Evolutionary conservation across 176 grass and related monocot species (phyloP), one percentile per base, ranked within the genome.

Genomic region (Aegilops bicornis): DNA sequence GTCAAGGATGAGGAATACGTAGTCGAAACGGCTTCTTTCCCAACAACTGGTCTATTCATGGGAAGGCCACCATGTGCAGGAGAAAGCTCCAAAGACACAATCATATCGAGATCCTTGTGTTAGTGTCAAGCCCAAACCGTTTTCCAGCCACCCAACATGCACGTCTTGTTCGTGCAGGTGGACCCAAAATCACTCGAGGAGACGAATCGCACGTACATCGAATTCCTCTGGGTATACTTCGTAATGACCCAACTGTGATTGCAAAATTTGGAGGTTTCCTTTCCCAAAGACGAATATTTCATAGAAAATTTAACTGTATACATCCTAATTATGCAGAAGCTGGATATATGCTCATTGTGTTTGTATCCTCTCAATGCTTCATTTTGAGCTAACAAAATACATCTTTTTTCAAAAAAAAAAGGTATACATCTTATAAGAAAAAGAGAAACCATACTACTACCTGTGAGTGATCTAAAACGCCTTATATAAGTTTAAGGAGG

Each of bases 21-120:
- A 83, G 25, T 39, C 56, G 56, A 66, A 66, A 78, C 39, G 75
- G 33, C 43, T 69, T 79, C 47, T 37, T 68, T 50, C 59, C 4
- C 73, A 78, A 63, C 30, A 37, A 25, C 42, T 37, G 56, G 69
- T 73, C 30, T 69, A 71, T 77, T 43, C 86, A 40, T 87, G 50
- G 2, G 54, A 71, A 60, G n/a, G 20, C 74, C 54, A 15, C 74
- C 82, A 24, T 33, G 29, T 70, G 79, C 10, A 2, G 37, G 24
- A 43, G 23, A 78, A 77, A 69, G 86, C 4, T 69, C 86, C 86
- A 78, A 88, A 71, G 56, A 42, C 64, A 61, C 24, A 78, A 73
- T 62, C 73, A 67, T 62, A 47, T 39, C 20, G 22, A 43, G 72
- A 83, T 88, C 43, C 86, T 0, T 9, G 79, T 64, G 69, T 75